Evolutionary conservation across 2,329 filamentous ascomycete genomes (phyloP).

Genomic region (Exophiala phaeomuriformis): DNA sequence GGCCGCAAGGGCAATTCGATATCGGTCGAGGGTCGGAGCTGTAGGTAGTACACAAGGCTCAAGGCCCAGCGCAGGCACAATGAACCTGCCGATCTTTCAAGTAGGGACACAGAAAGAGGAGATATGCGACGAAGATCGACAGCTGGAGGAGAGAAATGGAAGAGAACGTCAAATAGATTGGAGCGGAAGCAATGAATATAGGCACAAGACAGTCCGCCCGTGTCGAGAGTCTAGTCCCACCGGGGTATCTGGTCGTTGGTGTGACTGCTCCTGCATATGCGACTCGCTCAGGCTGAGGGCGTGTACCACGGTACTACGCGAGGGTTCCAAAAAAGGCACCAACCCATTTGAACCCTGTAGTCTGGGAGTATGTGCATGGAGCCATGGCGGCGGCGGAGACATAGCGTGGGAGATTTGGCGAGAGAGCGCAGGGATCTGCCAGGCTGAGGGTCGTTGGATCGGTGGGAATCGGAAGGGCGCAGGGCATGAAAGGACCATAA

Average conservation of each 20-base stretch:
- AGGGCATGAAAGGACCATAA: neutral
- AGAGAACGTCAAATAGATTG: neutral
- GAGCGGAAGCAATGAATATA: slow-evolving; percentile 17
- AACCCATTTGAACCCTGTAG: neutral
- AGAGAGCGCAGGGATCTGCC: neutral
- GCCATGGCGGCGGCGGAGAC: neutral
- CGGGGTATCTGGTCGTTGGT: neutral
- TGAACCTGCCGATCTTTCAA: neutral
- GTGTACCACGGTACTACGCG: neutral
- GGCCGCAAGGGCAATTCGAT: no score
- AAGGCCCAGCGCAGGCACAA: neutral
- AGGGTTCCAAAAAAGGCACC: neutral
- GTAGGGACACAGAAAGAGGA: neutral
- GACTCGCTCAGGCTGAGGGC: neutral
- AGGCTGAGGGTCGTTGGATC: neutral
- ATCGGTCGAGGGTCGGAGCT: no score
- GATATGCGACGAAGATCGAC: neutral
- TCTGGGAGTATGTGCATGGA: neutral
- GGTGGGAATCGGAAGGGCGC: neutral
- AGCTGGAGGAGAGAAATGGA: neutral
- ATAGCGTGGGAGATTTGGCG: neutral
- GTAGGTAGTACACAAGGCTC: neutral
- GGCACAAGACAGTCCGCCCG: neutral
- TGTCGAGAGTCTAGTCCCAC: slow-evolving; percentile 1
- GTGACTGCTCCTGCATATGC: neutral